Conservation (phyloP, 768 basidiomycete genomes). For the Lactarius deliciosus region DNA sequence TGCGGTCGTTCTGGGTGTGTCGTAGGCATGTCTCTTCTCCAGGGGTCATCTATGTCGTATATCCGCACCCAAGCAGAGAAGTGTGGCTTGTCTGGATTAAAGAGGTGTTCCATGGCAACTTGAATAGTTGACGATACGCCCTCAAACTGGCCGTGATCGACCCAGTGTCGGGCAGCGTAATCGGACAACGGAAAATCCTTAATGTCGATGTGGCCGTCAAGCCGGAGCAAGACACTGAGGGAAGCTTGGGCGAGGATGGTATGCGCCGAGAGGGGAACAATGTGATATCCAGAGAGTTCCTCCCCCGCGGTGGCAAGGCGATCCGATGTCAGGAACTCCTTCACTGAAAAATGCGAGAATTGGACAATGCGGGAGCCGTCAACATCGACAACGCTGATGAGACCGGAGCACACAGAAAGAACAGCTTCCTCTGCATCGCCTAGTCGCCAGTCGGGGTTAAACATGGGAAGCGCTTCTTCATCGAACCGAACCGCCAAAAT, state of each 20-base stretch:
- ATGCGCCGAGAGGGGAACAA: constrained; percentile 1
- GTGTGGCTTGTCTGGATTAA: too few species aligned
- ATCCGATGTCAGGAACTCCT: constrained; percentile 7
- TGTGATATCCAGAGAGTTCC: constrained; percentile 3
- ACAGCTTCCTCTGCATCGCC: constrained; percentile 1
- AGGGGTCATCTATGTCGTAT: too few species aligned
- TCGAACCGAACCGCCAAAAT: constrained; percentile 11
- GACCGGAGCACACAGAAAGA: background rate
- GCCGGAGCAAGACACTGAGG: background rate
- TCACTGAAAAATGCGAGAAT: constrained; percentile 19
- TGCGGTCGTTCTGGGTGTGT: too few species aligned
- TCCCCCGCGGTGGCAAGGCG: background rate
- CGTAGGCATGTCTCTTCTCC: too few species aligned
- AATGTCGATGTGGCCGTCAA: background rate
- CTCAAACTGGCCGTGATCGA: too few species aligned
- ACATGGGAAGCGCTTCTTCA: background rate
- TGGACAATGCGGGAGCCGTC: background rate
- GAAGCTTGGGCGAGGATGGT: constrained; percentile 3
- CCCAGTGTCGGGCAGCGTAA: too few species aligned
- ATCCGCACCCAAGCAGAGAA: too few species aligned
- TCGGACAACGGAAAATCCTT: background rate
- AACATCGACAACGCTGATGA: constrained; percentile 5
- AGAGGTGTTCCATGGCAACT: too few species aligned
- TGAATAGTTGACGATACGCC: too few species aligned
- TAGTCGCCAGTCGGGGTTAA: constrained; percentile 7